Evolutionary conservation across 768 basidiomycete genomes (phyloP).

Genomic region (Boletus barrowsii): DNA sequence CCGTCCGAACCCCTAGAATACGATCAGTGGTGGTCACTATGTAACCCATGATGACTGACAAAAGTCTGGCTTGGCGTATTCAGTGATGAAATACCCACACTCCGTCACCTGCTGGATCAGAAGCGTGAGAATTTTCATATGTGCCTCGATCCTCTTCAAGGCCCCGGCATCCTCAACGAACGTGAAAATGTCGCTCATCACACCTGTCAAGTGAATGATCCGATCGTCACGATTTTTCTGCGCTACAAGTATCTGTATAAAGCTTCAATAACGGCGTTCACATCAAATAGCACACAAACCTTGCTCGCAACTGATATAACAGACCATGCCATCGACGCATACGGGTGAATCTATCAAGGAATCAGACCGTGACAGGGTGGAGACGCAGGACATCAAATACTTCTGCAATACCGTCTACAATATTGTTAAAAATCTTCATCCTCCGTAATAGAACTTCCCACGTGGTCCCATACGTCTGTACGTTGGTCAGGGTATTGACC

Average conservation of each 20-base stretch:
- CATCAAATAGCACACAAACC: background rate
- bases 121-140: background rate
- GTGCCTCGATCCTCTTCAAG: background rate
- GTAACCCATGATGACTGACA: background rate
- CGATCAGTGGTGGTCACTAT: background rate
- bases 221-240: background rate
- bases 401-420: background rate
- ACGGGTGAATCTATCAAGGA: too few relatives aligned
- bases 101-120: conserved; percentile 1
- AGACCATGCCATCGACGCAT: background rate
- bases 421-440: background rate
- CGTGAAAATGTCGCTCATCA: background rate
- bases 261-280: background rate
- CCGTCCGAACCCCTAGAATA: background rate
- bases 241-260: background rate
- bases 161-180: background rate
- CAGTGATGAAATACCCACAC: background rate
- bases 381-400: background rate
- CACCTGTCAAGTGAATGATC: background rate
- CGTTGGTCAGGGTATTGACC: background rate
- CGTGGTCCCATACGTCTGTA: background rate
- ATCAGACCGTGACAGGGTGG: too few relatives aligned
- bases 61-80: background rate
- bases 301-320: background rate
- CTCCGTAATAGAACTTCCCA: background rate